Percentiles rank a stretch among this genome's conserved stretches.
Evolutionary conservation across 2,329 filamentous ascomycete genomes (phyloP).

Genomic region (Curvularia eragrostidis): DNA sequence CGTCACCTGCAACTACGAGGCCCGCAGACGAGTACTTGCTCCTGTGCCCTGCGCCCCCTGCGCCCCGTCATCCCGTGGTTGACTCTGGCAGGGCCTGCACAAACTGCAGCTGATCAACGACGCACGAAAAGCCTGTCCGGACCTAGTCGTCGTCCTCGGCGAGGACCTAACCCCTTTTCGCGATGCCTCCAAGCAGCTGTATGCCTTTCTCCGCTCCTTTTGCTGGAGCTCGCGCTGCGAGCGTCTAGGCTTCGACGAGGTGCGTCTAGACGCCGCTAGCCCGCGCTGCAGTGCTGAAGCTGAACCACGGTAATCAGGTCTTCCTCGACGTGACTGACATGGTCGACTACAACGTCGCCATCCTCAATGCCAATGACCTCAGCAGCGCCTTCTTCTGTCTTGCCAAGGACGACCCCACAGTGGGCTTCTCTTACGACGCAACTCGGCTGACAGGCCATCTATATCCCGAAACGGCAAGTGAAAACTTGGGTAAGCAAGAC

Average conservation of each 20-base stretch:
- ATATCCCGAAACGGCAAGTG: conserved; percentile 53
- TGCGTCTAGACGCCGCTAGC: conserved; percentile 47
- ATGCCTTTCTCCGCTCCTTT: conserved; percentile 72
- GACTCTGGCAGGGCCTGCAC: conserved; percentile 58
- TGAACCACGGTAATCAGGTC: conserved; percentile 51
- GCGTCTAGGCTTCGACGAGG: conserved; percentile 88
- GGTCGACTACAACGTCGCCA: conserved; percentile 77
- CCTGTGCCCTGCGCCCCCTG: conserved; percentile 10
- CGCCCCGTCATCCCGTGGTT: conserved; percentile 5
- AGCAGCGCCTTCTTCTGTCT: conserved; percentile 79
- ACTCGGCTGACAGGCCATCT: conserved; percentile 69
- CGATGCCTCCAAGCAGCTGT: conserved; percentile 82
- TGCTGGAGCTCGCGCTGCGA: conserved; percentile 83
- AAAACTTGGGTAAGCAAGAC: conserved; percentile 31
- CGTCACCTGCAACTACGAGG: conserved; percentile 79
- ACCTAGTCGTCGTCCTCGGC: conserved; percentile 82
- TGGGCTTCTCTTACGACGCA: conserved; percentile 83
- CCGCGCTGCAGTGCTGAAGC: not conserved
- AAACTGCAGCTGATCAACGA: conserved; percentile 89
- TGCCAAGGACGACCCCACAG: conserved; percentile 72
- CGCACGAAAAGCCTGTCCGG: conserved; percentile 79
- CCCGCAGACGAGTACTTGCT: conserved; percentile 65
- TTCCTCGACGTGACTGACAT: conserved; percentile 86
- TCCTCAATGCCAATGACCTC: conserved; percentile 72
- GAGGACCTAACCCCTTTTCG: conserved; percentile 78